A percentile compares a stretch with the other conserved stretches of the same genome.
Conservation (phyloP, 441 rosid genomes). For the Gossypium gossypioides region DNA sequence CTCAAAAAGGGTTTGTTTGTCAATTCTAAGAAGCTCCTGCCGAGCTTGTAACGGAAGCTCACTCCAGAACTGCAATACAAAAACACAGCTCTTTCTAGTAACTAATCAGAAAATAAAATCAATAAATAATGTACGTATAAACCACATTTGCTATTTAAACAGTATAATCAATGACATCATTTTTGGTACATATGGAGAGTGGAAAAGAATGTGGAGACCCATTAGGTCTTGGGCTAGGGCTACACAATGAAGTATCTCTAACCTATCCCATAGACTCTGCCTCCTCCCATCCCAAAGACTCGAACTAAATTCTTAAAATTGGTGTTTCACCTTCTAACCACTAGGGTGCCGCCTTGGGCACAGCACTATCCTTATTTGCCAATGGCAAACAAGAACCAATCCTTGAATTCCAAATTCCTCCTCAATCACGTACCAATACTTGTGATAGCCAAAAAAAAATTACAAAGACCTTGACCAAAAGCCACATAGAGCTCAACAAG, state of each 20-base stretch:
- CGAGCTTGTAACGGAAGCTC: constrained; percentile 54
- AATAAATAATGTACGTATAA: not conserved
- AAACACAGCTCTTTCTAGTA: constrained; percentile 12
- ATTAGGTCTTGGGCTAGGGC: not conserved
- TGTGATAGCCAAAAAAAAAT: not conserved
- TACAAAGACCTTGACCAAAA: not conserved
- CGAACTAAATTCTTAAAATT: not conserved
- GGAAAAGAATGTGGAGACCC: not conserved
- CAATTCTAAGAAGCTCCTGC: constrained; percentile 63
- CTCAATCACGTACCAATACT: not conserved
- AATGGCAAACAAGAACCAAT: constrained; percentile 1
- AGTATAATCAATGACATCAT: not conserved
- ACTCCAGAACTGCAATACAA: constrained; percentile 63
- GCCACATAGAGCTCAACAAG: not conserved
- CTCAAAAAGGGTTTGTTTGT: constrained; percentile 78
- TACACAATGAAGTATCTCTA: not conserved
- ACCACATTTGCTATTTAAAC: not conserved
- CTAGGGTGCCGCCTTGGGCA: not conserved
- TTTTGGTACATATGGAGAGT: not conserved
- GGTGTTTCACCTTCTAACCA: not conserved
- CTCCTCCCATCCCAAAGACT: not conserved
- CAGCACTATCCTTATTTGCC: not conserved
- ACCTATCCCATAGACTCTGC: not conserved
- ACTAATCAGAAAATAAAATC: not conserved
- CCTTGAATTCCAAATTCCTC: constrained; percentile 2